Base-by-base conservation (phyloP, 352 stramenopile species). In the Globisporangium uncinulatum region DNA sequence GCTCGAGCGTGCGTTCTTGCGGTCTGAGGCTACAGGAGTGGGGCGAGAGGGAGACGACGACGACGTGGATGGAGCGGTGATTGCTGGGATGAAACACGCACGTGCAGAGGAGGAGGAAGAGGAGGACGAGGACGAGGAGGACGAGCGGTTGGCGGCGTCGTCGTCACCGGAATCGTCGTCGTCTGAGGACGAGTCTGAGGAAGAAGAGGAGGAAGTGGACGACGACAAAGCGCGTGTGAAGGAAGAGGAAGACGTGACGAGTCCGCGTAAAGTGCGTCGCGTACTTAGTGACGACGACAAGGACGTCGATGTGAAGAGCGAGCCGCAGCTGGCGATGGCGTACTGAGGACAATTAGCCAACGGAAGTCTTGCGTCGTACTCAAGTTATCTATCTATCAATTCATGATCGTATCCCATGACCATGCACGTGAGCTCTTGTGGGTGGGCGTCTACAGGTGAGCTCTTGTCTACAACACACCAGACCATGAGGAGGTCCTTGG, bases 1-100 rank as follows among this genome's bases (percentile, higher is more conserved):
- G 10, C 49, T 88, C 17, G 70, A 84, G 57, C 53, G 65, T 34
- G 61, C 54, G 45, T 76, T 76, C 47, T 61, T 78, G 54, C 48
- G 68, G 44, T 62, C 60, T 10, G 64, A 65, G 39, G 20, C 32
- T 9, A 52, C 44, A n/a, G n/a, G n/a, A n/a, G n/a, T n/a, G n/a
- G n/a, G n/a, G n/a, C n/a, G n/a, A n/a, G n/a, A n/a, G n/a, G n/a
- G n/a, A n/a, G n/a, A n/a, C 41, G 59, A 63, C 14, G 39, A 57
- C 13, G 49, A 54, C 34, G 11, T 8, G 6, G 51, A 36, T 13
- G 34, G 36, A 8, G 20, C 10, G 13, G 17, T n/a, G 20, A 36
- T 46, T 10, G 36, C 29, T 6, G 57, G 57, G 34, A 15, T 14
- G 8, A 63, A 63, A 34, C 57, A 63, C 43, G 21, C 50, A 17